Evolutionary conservation across 23 red algal species (phyloP), one percentile per base, ranked within the genome.

Genomic region (Pyropia yezoensis): DNA sequence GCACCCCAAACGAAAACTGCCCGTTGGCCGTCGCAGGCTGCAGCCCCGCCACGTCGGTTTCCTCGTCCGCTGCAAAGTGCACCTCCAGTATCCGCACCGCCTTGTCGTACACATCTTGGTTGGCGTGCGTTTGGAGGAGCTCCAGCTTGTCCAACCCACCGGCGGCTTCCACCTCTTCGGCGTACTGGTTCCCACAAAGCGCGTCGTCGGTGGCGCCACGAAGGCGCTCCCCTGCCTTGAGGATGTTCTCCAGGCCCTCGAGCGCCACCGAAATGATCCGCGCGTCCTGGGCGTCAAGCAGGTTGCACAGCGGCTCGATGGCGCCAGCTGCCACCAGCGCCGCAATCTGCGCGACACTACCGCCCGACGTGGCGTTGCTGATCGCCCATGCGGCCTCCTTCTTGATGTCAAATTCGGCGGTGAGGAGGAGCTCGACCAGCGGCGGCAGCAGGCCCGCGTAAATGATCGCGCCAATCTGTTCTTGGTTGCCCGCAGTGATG

Each of bases 381-480:
- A 97, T 75, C 18, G 87, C 93, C 93, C 93, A 97, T 12, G 85
- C 80, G n/a, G 82, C 79, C 68, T 97, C 93, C 34, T 90, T 89
- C 61, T 89, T 89, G 18, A 89, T 76, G 23, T 97, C 93, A 69
- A 90, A 97, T n/a, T 97, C 93, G n/a, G 83, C 73, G 45, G 75
- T 89, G 5, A 71, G 62, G 56, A 97, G 39, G 0, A 89, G 59
- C 32, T 85, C 28, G 12, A 97, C 73, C 27, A 97, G 93, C 18
- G 84, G 85, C 9, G 84, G 93, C n/a, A 97, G 69, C 27, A 97
- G 69, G 49, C 80, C 80, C 2, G 76, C 80, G 27, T 97, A 79
- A 45, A 97, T 87, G 0, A 97, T 85, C 49, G 73, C 67, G 22
- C 70, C 51, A 52, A 97, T 97, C 52, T 97, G 93, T 20, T 87